Percentiles rank a stretch among this genome's conserved stretches.
phyloP scores from a whole-genome alignment of 1,284 basidiomycete species.

The Malassezia brasiliensis region DNA sequence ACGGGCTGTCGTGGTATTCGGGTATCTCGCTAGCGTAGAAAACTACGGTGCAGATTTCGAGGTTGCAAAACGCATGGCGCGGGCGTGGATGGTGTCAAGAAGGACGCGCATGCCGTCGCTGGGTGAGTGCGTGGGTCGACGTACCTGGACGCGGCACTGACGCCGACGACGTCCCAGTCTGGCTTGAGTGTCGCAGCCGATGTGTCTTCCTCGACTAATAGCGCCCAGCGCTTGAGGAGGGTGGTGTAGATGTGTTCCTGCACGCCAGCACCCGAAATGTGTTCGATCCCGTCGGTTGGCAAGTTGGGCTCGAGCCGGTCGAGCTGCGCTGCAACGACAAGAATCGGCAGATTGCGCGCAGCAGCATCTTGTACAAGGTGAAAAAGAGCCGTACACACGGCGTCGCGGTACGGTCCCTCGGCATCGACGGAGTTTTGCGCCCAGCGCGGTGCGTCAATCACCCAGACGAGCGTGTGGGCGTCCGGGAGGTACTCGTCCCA shows the following conservation, averaged over 20 bases:
- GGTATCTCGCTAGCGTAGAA: background rate
- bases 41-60: background rate
- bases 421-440: background rate
- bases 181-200: background rate
- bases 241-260: background rate
- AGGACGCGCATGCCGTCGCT: constrained; percentile 9
- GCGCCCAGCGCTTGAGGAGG: background rate
- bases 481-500: constrained; percentile 34
- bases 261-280: background rate
- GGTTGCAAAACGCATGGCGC: background rate
- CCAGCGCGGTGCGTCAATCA: constrained; percentile 23
- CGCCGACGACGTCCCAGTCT: background rate
- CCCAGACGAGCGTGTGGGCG: constrained; percentile 26
- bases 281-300: background rate
- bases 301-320: background rate
- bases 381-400: background rate
- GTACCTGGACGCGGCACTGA: constrained; percentile 14
- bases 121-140: background rate
- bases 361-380: background rate
- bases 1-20: too few species aligned
- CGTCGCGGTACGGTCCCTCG: constrained; percentile 7
- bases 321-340: constrained; percentile 8
- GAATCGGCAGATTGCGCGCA: constrained; percentile 1
- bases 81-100: background rate
- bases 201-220: background rate